Base-by-base conservation (phyloP, 2,329 filamentous ascomycete species). In the Ceratocystis cacaofunesta region DNA sequence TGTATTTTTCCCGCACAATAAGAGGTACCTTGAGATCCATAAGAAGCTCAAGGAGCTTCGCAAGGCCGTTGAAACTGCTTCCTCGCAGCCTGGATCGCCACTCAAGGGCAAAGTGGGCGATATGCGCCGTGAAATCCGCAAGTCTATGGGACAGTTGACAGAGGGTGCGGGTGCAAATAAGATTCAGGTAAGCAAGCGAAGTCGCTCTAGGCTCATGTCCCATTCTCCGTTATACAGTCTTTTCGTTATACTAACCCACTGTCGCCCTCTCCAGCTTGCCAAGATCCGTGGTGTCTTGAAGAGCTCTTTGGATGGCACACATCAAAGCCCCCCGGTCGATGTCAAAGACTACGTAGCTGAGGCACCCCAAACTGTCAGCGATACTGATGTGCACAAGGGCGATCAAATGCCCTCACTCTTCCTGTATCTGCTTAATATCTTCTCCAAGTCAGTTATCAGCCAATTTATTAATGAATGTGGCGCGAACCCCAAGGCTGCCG, bases 361-460 rank as follows among this genome's bases (percentile, higher is more conserved):
- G n/a, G 72, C 73, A 15, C 75, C 79, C 62, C 72, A 77, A 32
- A 78, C 79, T 0, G 72, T 75, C n/a, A 77, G 81, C 65, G 81
- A 79, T 12, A 78, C 79, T 2, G 70, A 76, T 2, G 68, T 65
- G 5, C 74, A 80, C 65, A 81, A 86, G 65, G 81, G 79, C 1
- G 73, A 76, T 25, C 76, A 80, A 22, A 75, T 88, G 25, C 86
- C 88, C 0, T 80, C 82, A 1, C 75, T 89, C 5, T 82, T 89
- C 68, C 76, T 95, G 30, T 95, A 91, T 72, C 79, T 90, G 1
- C 78, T 95, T 66, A 91, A 89, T 70, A 84, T 88, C 62, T 86
- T 92, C 69, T 79, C 86, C 69, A 95, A 95, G 74, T 79, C 79
- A 55, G 79, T 91, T 66, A 80, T 94, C 67, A 82, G 80, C 60